Percentiles rank a stretch among this genome's conserved stretches.
Conservation (phyloP, 1,284 basidiomycete species). For the Marasmius tenuissimus region DNA sequence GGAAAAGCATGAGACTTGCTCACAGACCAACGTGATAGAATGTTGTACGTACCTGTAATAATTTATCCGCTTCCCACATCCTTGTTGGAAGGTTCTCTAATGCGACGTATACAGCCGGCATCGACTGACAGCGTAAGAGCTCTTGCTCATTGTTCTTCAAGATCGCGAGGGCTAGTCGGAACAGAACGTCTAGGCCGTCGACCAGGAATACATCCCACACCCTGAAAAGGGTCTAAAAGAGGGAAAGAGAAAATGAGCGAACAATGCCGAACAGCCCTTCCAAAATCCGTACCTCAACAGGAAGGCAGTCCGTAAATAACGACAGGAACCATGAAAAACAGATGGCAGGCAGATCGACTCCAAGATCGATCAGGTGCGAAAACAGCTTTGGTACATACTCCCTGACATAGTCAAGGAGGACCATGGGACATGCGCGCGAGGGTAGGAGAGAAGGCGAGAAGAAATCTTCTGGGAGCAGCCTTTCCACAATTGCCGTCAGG, state of each 20-base stretch:
- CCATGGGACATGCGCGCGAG: slow-evolving; percentile 91
- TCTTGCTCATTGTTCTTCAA: slow-evolving; percentile 83
- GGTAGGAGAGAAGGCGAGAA: slow-evolving; percentile 83
- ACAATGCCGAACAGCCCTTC: not conserved
- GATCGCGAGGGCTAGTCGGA: slow-evolving; percentile 87
- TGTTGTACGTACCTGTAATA: slow-evolving; percentile 68
- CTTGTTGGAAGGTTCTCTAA: slow-evolving; percentile 86
- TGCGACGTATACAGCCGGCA: slow-evolving; percentile 84
- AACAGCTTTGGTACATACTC: slow-evolving; percentile 77
- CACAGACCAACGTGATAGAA: not conserved
- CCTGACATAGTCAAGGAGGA: slow-evolving; percentile 85
- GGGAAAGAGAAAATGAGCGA: slow-evolving; percentile 9
- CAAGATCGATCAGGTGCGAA: slow-evolving; percentile 75
- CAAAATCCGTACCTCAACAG: slow-evolving; percentile 75
- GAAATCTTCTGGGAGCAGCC: slow-evolving; percentile 80
- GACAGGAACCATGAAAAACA: slow-evolving; percentile 99
- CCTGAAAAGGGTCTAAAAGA: slow-evolving; percentile 75
- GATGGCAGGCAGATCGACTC: slow-evolving; percentile 90
- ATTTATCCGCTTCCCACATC: slow-evolving; percentile 89
- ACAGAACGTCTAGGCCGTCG: slow-evolving; percentile 91
- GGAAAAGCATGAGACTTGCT: not conserved
- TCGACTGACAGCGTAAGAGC: slow-evolving; percentile 78
- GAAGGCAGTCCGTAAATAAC: slow-evolving; percentile 94
- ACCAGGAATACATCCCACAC: slow-evolving; percentile 97
- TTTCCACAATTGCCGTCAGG: slow-evolving; percentile 86